Evolutionary conservation across 192 early-diverging fungal species (phyloP).

Genomic region (Anaeromyces robustus): DNA sequence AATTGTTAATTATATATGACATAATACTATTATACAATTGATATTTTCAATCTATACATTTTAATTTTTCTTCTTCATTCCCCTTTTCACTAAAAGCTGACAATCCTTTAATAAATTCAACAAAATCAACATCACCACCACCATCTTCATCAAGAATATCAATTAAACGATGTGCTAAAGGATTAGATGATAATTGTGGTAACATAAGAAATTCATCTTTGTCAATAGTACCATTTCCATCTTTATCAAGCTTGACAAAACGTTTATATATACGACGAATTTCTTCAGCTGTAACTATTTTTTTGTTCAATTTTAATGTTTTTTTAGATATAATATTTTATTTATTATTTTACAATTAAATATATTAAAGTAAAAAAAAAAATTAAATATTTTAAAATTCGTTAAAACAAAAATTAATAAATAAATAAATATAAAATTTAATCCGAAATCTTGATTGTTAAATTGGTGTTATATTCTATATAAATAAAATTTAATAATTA

Average conservation of each 20-base stretch:
- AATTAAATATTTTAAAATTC: too few species aligned
- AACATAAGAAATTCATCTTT: constrained; percentile 93
- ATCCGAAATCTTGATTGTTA: too few species aligned
- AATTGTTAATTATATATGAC: too few species aligned
- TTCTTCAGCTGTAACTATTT: constrained; percentile 82
- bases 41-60: constrained; percentile 54
- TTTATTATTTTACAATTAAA: too few species aligned
- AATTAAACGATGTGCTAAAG: constrained; percentile 85
- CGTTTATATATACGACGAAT: constrained; percentile 97
- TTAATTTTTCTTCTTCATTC: constrained; percentile 86
- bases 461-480: too few species aligned
- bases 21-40: too few species aligned
- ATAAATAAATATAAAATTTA: too few species aligned
- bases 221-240: constrained; percentile 88
- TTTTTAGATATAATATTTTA: neutral
- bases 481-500: too few species aligned
- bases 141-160: constrained; percentile 97
- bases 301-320: too few species aligned
- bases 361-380: too few species aligned
- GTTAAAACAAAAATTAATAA: too few species aligned
- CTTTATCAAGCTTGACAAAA: constrained; percentile 82
- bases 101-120: constrained; percentile 91
- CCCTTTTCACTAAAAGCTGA: constrained; percentile 90
- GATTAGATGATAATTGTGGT: constrained; percentile 95
- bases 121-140: constrained; percentile 96